Conservation (phyloP, 495 filamentous ascomycete species). For the Hyaloscypha bicolor region DNA sequence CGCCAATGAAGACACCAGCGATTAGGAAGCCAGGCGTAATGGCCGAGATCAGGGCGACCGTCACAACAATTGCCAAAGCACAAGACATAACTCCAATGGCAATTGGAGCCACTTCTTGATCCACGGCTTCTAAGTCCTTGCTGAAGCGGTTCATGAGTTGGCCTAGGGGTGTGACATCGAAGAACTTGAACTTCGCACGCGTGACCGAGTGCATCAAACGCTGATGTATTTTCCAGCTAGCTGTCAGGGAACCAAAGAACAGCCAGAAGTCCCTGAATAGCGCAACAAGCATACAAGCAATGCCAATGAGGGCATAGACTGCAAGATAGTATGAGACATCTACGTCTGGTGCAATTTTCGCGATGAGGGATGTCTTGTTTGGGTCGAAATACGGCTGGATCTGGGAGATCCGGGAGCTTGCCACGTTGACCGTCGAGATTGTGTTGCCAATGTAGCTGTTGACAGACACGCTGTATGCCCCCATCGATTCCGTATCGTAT, state of each 20-base stretch:
- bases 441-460: slow-evolving; percentile 28
- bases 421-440: slow-evolving; percentile 26
- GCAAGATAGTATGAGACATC: slow-evolving; percentile 82
- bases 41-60: slow-evolving; percentile 85
- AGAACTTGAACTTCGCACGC: slow-evolving; percentile 94
- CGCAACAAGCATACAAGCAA: slow-evolving; percentile 73
- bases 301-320: slow-evolving; percentile 78
- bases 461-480: slow-evolving; percentile 12
- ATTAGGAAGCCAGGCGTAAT: slow-evolving; percentile 94
- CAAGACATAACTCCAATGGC: slow-evolving; percentile 67
- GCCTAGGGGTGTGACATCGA: slow-evolving; percentile 94
- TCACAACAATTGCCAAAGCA: slow-evolving; percentile 71
- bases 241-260: slow-evolving; percentile 89
- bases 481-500: slow-evolving; percentile 40
- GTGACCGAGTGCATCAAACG: slow-evolving; percentile 77
- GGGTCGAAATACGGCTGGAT: slow-evolving; percentile 32
- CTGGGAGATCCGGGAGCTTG: slow-evolving; percentile 22
- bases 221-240: slow-evolving; percentile 83
- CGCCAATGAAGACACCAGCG: slow-evolving; percentile 81
- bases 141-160: slow-evolving; percentile 99
- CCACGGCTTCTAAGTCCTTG: slow-evolving; percentile 92
- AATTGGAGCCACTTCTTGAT: slow-evolving; percentile 93
- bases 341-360: slow-evolving; percentile 53
- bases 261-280: slow-evolving; percentile 79
- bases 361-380: slow-evolving; percentile 28